Conservation (phyloP, 176 grass and related monocot genomes). For the Paspalum vaginatum region DNA sequence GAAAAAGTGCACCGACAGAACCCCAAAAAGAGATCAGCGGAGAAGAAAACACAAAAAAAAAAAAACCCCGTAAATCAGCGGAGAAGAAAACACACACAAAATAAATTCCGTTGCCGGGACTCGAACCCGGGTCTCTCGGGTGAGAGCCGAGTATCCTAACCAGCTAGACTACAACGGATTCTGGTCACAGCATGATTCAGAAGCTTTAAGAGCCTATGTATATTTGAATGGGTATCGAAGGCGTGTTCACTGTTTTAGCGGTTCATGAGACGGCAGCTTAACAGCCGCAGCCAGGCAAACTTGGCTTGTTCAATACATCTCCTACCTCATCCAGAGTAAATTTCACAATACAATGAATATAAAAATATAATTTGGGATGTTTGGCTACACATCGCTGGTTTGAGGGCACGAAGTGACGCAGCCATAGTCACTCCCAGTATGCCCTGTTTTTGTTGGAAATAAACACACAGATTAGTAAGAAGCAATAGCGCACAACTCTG, state of each 20-base stretch:
- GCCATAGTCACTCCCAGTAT: conserved; percentile 50
- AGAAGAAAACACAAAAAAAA: not conserved
- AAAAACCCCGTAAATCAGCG: not conserved
- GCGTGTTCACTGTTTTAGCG: no score
- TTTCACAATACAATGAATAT: not conserved
- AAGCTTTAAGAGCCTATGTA: not conserved
- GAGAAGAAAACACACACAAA: no score
- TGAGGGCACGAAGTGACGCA: conserved; percentile 39
- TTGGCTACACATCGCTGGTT: conserved; percentile 29
- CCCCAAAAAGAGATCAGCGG: not conserved
- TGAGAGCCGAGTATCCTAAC: conserved; percentile 98
- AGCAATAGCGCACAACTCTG: not conserved
- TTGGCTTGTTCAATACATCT: no score
- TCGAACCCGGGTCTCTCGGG: conserved; percentile 67
- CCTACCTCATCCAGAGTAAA: no score
- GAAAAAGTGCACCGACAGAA: no score
- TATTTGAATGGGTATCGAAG: no score
- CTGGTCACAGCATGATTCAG: conserved; percentile 1
- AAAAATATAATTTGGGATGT: not conserved
- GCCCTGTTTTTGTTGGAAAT: conserved; percentile 38
- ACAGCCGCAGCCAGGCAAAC: no score
- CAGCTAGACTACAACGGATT: conserved; percentile 16
- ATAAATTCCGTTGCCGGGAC: conserved; percentile 51
- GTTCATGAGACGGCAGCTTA: no score
- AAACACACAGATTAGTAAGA: conserved; percentile 16